Evolutionary conservation across 208 protist species (phyloP).

Genomic region (Trypanosomatidae sp.): DNA sequence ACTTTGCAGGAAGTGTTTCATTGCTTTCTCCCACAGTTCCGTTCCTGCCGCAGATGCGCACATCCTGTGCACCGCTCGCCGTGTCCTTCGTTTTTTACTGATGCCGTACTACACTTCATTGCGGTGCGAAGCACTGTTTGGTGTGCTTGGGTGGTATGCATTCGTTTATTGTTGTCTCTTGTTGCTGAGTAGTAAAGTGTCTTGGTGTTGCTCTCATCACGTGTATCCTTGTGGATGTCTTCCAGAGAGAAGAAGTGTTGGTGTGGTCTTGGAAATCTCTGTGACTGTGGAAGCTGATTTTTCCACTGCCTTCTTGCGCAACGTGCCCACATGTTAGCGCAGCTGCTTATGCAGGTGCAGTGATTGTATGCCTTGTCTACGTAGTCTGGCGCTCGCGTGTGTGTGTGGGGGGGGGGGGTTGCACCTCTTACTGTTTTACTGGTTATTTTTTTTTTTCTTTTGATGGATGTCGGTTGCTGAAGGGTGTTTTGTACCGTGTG

Average conservation of each 20-base stretch:
- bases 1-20: not conserved
- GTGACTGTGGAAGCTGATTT: not conserved
- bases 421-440: not conserved
- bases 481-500: not conserved
- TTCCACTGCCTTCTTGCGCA: not conserved
- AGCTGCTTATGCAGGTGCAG: not conserved
- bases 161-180: not conserved
- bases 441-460: conserved; percentile 4
- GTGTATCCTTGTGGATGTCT: not conserved
- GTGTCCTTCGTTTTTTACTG: not conserved
- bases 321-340: not conserved
- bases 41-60: not conserved
- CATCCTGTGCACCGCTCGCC: not conserved
- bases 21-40: not conserved
- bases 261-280: not conserved
- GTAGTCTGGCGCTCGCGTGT: not conserved
- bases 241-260: not conserved
- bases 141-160: not conserved
- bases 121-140: not conserved
- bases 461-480: conserved; percentile 2
- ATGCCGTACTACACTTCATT: not conserved
- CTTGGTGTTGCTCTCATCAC: not conserved
- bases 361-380: not conserved
- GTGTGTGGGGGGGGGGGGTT: not conserved
- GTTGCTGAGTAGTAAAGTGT: not conserved